Conservation (phyloP, 2,329 filamentous ascomycete species). For the Aspergillus sp. region DNA sequence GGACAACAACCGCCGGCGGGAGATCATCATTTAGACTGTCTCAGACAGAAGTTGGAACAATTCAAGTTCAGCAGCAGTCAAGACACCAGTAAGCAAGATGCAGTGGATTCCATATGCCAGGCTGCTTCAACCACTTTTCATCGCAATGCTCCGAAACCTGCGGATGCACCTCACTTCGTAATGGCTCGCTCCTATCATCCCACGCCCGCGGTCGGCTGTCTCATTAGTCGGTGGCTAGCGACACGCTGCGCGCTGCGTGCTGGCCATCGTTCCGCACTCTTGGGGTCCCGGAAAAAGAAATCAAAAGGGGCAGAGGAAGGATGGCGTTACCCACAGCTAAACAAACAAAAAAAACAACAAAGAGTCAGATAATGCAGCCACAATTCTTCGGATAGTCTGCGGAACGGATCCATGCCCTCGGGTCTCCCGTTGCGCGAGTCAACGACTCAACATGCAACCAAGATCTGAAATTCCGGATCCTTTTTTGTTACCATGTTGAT, state of each 20-base stretch:
- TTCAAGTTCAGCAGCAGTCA: background rate
- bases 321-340: background rate
- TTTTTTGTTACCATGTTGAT: slow-evolving; percentile 9
- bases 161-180: background rate
- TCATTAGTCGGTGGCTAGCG: background rate
- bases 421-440: slow-evolving; percentile 16
- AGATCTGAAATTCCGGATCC: background rate
- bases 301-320: background rate
- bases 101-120: background rate
- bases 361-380: slow-evolving; percentile 16
- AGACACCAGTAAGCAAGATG: slow-evolving; percentile 2
- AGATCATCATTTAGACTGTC: slow-evolving; percentile 22
- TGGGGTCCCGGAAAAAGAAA: slow-evolving; percentile 3
- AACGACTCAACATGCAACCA: background rate
- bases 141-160: background rate
- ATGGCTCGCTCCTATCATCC: slow-evolving; percentile 1
- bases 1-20: slow-evolving; percentile 12
- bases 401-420: slow-evolving; percentile 16
- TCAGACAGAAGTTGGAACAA: background rate
- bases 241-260: background rate
- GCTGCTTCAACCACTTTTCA: background rate
- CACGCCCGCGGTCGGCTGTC: background rate
- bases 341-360: slow-evolving; percentile 13
- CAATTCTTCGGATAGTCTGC: slow-evolving; percentile 4
- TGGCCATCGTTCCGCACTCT: background rate